Evolutionary conservation across 495 filamentous ascomycete genomes (phyloP).

Genomic region (Aspergillus steynii): DNA sequence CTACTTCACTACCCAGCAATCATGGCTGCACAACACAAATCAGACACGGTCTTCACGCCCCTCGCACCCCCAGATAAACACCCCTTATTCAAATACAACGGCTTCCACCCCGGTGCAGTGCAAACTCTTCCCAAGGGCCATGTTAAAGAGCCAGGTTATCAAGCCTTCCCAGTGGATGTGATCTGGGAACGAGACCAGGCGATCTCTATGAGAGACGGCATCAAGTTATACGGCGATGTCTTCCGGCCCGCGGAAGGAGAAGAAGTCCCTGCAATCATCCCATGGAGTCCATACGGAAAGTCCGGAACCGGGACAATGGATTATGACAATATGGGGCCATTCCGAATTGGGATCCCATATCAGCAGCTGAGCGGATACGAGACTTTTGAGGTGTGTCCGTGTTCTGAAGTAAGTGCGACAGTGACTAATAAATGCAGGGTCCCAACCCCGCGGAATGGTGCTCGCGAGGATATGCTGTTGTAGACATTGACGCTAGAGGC

Average conservation of each 20-base stretch:
- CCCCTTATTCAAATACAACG: neutral
- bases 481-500: slow-evolving; percentile 42
- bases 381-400: slow-evolving; percentile 33
- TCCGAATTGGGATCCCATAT: slow-evolving; percentile 18
- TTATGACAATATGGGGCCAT: slow-evolving; percentile 20
- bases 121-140: slow-evolving; percentile 14
- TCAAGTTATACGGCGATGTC: slow-evolving; percentile 28
- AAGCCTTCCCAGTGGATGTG: slow-evolving; percentile 10
- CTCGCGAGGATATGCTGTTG: slow-evolving; percentile 39
- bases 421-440: slow-evolving; percentile 7
- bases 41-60: neutral
- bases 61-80: neutral
- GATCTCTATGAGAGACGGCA: slow-evolving; percentile 19
- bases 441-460: slow-evolving; percentile 44
- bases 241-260: slow-evolving; percentile 22
- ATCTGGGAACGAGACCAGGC: slow-evolving; percentile 15
- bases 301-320: slow-evolving; percentile 14
- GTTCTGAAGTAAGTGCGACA: neutral
- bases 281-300: slow-evolving; percentile 40
- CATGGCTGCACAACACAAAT: neutral
- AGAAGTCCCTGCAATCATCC: slow-evolving; percentile 34
- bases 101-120: slow-evolving; percentile 5
- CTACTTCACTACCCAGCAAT: neutral
- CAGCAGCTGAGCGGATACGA: slow-evolving; percentile 23
- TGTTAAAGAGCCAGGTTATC: slow-evolving; percentile 5